Percentiles rank a stretch among this genome's conserved stretches.
Conservation (phyloP, 129 eudicot species). For the Silybum marianum region DNA sequence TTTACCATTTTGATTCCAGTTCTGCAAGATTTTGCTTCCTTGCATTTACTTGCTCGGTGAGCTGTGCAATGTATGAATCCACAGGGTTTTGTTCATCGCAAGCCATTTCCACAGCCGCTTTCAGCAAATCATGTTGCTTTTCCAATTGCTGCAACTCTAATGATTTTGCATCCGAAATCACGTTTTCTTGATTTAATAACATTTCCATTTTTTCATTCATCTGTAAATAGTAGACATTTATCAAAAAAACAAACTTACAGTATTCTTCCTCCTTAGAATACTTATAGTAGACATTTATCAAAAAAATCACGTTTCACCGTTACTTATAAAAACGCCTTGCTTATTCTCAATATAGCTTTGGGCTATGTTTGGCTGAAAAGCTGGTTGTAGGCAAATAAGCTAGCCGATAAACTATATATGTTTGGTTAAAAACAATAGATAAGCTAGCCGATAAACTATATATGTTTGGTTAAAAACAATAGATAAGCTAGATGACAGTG, state of each 20-base stretch:
- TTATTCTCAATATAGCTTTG: neutral
- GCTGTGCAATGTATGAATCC: slow-evolving; percentile 44
- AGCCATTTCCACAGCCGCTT: slow-evolving; percentile 54
- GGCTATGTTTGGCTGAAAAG: neutral
- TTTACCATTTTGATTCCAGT: slow-evolving; percentile 56
- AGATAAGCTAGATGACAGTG: neutral
- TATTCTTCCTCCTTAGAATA: too few species aligned
- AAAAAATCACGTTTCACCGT: too few species aligned
- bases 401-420: too few species aligned
- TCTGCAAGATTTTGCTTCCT: slow-evolving; percentile 49
- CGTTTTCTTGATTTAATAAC: slow-evolving; percentile 30
- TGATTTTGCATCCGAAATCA: slow-evolving; percentile 27
- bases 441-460: neutral
- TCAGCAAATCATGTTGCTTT: slow-evolving; percentile 56
- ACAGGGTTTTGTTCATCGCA: slow-evolving; percentile 44
- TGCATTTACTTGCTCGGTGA: slow-evolving; percentile 44
- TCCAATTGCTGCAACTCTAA: slow-evolving; percentile 39
- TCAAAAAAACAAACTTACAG: neutral
- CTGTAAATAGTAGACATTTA: slow-evolving; percentile 28
- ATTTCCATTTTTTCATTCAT: slow-evolving; percentile 6
- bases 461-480: neutral
- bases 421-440: too few species aligned
- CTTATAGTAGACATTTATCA: slow-evolving; percentile 15
- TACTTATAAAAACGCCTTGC: neutral
- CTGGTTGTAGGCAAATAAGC: neutral